Percentiles rank a stretch among this genome's conserved stretches.
phyloP scores from a whole-genome alignment of 2,329 filamentous ascomycete species.

The Claviceps sp. region DNA sequence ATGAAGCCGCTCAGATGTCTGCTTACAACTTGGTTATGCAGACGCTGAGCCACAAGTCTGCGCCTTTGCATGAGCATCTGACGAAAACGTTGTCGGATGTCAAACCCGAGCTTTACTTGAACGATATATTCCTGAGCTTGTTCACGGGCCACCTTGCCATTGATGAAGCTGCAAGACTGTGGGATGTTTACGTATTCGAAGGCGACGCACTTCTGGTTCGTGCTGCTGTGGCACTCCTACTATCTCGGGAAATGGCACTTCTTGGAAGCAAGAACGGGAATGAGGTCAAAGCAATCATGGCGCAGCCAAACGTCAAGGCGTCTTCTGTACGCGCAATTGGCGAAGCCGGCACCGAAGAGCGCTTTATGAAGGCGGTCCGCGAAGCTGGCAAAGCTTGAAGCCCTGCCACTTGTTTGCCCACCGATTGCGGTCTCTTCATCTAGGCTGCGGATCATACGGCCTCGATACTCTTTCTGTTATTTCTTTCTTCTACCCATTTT shows the following conservation, averaged over 20 bases:
- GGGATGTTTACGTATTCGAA: constrained; percentile 76
- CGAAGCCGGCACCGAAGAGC: constrained; percentile 34
- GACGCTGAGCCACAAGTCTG: constrained; percentile 51
- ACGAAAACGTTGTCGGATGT: constrained; percentile 32
- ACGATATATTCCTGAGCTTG: constrained; percentile 47
- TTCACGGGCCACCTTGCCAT: constrained; percentile 52
- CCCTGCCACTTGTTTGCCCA: background rate
- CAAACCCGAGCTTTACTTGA: constrained; percentile 41
- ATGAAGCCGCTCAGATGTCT: constrained; percentile 53
- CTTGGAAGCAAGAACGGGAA: constrained; percentile 30
- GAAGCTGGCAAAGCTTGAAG: constrained; percentile 21
- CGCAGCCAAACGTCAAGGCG: constrained; percentile 15
- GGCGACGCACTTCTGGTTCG: constrained; percentile 60
- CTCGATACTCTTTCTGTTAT: background rate
- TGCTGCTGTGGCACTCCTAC: constrained; percentile 55
- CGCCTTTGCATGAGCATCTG: constrained; percentile 51
- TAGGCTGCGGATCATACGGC: background rate
- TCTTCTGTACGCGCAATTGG: constrained; percentile 23
- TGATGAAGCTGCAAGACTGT: constrained; percentile 59
- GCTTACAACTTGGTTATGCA: constrained; percentile 57
- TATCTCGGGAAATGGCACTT: constrained; percentile 37
- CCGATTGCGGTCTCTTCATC: background rate
- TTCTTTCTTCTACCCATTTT: background rate
- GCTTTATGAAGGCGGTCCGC: constrained; percentile 22
- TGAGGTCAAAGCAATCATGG: constrained; percentile 29